These are phyloP conservation scores for Aurantiochytrium sp. DNA, from an alignment of 108 stramenopile genomes.

Conservation along the genomic window DNA sequence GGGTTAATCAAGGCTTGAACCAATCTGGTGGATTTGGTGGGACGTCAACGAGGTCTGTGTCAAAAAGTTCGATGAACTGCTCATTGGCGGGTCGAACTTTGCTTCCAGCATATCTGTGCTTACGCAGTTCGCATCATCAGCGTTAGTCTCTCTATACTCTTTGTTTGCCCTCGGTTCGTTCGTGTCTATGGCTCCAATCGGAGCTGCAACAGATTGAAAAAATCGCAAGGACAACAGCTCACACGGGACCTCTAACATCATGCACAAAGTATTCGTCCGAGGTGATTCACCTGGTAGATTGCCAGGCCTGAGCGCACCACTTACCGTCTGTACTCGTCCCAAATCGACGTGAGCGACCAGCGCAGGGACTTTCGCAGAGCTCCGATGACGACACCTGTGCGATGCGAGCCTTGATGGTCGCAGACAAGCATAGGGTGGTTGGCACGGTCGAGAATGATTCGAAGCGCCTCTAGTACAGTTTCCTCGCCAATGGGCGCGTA, in stretches of 20 bases:
- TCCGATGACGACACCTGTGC: background rate
- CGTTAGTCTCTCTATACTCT: too few relatives aligned
- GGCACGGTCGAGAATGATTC: background rate
- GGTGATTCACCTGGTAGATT: too few relatives aligned
- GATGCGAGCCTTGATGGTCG: background rate
- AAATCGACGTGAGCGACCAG: background rate
- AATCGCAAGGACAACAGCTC: too few relatives aligned
- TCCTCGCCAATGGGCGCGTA: background rate
- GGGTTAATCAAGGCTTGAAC: background rate
- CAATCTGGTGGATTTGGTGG: slow-evolving; percentile 4
- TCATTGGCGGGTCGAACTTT: background rate
- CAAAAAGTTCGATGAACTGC: slow-evolving; percentile 13
- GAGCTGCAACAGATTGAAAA: too few relatives aligned
- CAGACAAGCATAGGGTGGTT: background rate
- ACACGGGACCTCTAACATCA: too few relatives aligned
- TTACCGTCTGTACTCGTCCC: slow-evolving; percentile 1
- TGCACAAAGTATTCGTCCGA: too few relatives aligned
- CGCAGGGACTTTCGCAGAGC: background rate
- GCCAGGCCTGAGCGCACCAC: background rate
- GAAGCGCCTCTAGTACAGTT: background rate
- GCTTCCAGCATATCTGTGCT: background rate
- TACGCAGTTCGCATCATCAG: too few relatives aligned
- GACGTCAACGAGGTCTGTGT: background rate
- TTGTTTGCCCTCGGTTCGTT: too few relatives aligned
- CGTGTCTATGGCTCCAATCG: too few relatives aligned